A percentile compares a stretch with the other conserved stretches of the same genome.
Conservation (phyloP, 805 yeast genomes). For the Komagataella pastoris region DNA sequence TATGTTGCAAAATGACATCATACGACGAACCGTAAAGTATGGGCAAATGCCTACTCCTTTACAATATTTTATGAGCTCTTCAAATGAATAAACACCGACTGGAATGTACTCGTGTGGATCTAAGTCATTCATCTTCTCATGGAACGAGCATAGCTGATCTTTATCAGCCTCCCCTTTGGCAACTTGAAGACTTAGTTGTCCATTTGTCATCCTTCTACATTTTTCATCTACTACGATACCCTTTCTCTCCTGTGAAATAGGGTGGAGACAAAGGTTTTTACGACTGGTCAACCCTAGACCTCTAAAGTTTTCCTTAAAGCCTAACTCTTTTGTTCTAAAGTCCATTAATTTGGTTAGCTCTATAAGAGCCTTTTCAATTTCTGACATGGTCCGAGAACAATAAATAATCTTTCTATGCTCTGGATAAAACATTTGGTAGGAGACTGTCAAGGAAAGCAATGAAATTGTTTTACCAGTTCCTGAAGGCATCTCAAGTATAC, state of each 20-base stretch:
- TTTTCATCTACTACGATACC: slow-evolving; percentile 93
- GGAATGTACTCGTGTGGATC: slow-evolving; percentile 89
- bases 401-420: slow-evolving; percentile 90
- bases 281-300: slow-evolving; percentile 92
- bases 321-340: slow-evolving; percentile 70
- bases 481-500: slow-evolving; percentile 97
- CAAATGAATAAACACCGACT: slow-evolving; percentile 90
- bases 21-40: slow-evolving; percentile 93
- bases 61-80: slow-evolving; percentile 66
- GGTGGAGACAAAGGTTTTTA: slow-evolving; percentile 88
- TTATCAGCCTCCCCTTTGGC: slow-evolving; percentile 47
- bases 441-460: slow-evolving; percentile 78
- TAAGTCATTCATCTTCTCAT: slow-evolving; percentile 74
- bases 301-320: slow-evolving; percentile 79
- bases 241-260: slow-evolving; percentile 72
- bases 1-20: slow-evolving; percentile 89
- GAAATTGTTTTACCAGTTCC: slow-evolving; percentile 98
- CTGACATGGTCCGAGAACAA: slow-evolving; percentile 99
- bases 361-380: slow-evolving; percentile 91
- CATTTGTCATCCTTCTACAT: slow-evolving; percentile 90
- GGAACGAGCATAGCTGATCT: slow-evolving; percentile 65
- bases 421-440: slow-evolving; percentile 88
- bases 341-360: slow-evolving; percentile 85
- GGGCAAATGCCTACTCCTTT: slow-evolving; percentile 80
- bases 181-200: slow-evolving; percentile 59